A percentile compares a stretch with the other conserved stretches of the same genome.
Conservation (phyloP, 1,284 basidiomycete genomes). For the Rhodotorula mucilaginosa region DNA sequence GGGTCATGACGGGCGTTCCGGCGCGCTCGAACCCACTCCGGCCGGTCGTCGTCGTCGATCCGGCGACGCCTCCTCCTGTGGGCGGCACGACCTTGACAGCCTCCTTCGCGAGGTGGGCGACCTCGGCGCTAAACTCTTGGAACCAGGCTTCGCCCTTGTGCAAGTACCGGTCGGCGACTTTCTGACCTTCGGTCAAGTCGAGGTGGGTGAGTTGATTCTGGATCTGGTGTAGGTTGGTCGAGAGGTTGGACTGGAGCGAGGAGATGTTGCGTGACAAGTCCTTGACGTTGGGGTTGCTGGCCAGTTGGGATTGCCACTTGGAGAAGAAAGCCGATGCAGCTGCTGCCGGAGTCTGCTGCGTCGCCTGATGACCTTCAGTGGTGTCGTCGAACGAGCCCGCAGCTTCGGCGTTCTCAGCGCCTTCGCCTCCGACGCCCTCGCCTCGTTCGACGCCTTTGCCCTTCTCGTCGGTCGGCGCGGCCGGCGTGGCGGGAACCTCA, state of each 20-base stretch:
- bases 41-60: conserved; percentile 28
- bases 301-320: conserved; percentile 20
- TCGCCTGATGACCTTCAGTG: background rate
- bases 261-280: conserved; percentile 25
- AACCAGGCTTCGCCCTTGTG: conserved; percentile 43
- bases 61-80: conserved; percentile 32
- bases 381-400: no score
- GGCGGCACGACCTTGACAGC: conserved; percentile 88
- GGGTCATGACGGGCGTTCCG: conserved; percentile 52
- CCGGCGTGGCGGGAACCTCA: background rate
- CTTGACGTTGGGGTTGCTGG: conserved; percentile 28
- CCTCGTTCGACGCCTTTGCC: conserved; percentile 40
- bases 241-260: conserved; percentile 24
- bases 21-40: conserved; percentile 28
- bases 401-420: no score
- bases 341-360: conserved; percentile 22
- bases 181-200: conserved; percentile 30
- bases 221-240: conserved; percentile 30
- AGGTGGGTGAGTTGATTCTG: conserved; percentile 38
- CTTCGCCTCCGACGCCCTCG: conserved; percentile 1
- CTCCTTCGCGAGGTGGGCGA: conserved; percentile 55
- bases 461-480: conserved; percentile 21
- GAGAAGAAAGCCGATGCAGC: conserved; percentile 42
- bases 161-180: conserved; percentile 39
- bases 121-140: conserved; percentile 36